Base-by-base conservation (phyloP, 306 rosid genomes). In the Carpinus fangiana region DNA sequence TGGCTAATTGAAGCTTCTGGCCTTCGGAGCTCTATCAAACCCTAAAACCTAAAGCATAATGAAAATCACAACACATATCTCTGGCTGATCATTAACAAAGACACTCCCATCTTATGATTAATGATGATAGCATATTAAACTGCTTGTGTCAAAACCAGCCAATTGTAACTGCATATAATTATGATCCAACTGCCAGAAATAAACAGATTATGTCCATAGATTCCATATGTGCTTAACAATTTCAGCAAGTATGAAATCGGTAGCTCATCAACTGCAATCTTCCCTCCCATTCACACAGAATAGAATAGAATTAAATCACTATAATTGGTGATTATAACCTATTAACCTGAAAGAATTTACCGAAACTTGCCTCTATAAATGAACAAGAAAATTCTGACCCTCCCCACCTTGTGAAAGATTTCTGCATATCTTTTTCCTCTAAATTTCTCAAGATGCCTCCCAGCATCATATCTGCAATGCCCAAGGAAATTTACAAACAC, bases 281-380 rank as follows among this genome's bases (percentile, higher is more conserved):
- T 52, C 56, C 56, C 56, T 14, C 68, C 6, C 28, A 28, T 36
- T 61, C 8, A 6, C 14, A 34, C 23, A 47, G 59, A 65, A 34
- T 80, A 26, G 13, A 28, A 18, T 41, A 36, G 20, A 47, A 10
- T 5, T 46, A 23, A 47, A 50, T 12, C 12, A 52, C 2, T 79
- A 73, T 61, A 53, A 46, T 64, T 64, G 41, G 26, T 62, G 16
- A 67, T 54, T 50, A 55, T 10, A 56, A 52, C 36, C 38, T 66
- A 51, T 65, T 10, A 56, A 52, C 36, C 38, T 66, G 59, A 72
- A 78, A 64, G 76, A 68, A 74, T 70, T 57, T 79, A 75, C 83
- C 75, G 47, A 70, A 7, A 61, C 77, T 54, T 64, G 70, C 70
- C 48, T 52, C 55, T 48, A 73, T 67, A 77, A 57, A 57, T n/a